Conservation (phyloP, 148 eudicot species). For the Rhododendron ovatum region DNA sequence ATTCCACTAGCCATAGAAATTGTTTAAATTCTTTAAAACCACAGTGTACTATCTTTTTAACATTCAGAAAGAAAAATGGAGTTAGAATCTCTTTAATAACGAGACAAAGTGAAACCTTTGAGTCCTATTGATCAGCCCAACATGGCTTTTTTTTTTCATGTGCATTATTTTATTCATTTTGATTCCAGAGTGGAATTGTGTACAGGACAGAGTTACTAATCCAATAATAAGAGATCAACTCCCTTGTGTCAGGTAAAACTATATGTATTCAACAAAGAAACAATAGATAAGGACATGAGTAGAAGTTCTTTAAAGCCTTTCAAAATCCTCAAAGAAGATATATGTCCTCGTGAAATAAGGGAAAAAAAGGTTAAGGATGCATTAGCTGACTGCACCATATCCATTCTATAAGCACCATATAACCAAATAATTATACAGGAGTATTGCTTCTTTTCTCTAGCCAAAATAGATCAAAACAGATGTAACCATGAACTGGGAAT, state of each 20-base stretch:
- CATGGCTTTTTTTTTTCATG: not conserved
- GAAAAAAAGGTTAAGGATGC: not conserved
- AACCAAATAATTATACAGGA: not conserved
- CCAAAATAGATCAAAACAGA: not conserved
- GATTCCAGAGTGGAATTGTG: not conserved
- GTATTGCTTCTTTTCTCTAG: not conserved
- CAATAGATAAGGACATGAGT: not conserved
- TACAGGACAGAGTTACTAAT: not conserved
- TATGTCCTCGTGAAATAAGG: not conserved
- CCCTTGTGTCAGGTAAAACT: not conserved
- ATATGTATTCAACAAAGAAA: not conserved
- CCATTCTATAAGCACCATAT: not conserved
- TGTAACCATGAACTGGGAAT: not conserved
- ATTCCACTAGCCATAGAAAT: too few relatives aligned
- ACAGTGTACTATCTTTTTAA: not conserved
- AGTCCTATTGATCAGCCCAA: not conserved
- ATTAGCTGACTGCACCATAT: not conserved
- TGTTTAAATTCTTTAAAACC: not conserved
- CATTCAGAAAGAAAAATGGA: not conserved
- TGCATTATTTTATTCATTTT: not conserved
- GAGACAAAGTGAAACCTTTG: not conserved
- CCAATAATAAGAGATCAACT: not conserved
- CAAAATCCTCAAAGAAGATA: not conserved
- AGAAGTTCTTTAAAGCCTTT: not conserved
- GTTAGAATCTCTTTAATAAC: not conserved